A percentile compares a stretch with the other conserved stretches of the same genome.
Conservation (phyloP, 1,139 yeast genomes). For the Debaryomyces udenii region DNA sequence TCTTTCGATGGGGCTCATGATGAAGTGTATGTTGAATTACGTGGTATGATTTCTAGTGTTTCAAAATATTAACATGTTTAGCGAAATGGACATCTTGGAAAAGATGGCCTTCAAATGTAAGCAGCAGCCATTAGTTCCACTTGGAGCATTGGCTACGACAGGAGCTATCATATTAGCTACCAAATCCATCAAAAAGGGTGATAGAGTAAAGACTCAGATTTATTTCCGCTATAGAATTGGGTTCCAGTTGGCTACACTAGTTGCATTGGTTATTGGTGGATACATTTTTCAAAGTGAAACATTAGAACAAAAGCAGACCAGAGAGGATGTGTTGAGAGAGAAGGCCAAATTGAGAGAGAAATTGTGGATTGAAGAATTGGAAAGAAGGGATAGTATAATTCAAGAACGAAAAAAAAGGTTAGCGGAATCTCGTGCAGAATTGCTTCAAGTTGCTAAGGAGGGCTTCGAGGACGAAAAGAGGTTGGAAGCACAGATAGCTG, state of each 20-base stretch:
- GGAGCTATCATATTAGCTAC: conserved; percentile 84
- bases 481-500: not conserved
- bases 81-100: conserved; percentile 35
- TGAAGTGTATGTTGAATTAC: conserved; percentile 25
- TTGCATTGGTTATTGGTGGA: conserved; percentile 83
- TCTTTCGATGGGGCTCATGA: conserved; percentile 22
- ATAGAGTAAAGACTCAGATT: conserved; percentile 73
- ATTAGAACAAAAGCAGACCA: conserved; percentile 45
- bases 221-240: conserved; percentile 92
- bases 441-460: conserved; percentile 42
- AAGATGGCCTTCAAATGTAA: conserved; percentile 49
- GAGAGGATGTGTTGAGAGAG: conserved; percentile 64
- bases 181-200: conserved; percentile 71
- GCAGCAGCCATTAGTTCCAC: conserved; percentile 79
- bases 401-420: conserved; percentile 60
- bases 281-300: conserved; percentile 56
- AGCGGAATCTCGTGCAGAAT: conserved; percentile 42
- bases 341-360: conserved; percentile 84
- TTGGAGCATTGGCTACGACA: conserved; percentile 77
- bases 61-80: conserved; percentile 13
- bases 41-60: conserved; percentile 1
- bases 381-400: conserved; percentile 76
- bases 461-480: conserved; percentile 36
- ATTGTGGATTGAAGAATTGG: conserved; percentile 88
- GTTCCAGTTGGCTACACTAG: conserved; percentile 78